These are phyloP conservation scores for Phyllosticta paracitricarpa DNA, from an alignment of 2,329 filamentous ascomycete genomes.

Conservation along the genomic window DNA sequence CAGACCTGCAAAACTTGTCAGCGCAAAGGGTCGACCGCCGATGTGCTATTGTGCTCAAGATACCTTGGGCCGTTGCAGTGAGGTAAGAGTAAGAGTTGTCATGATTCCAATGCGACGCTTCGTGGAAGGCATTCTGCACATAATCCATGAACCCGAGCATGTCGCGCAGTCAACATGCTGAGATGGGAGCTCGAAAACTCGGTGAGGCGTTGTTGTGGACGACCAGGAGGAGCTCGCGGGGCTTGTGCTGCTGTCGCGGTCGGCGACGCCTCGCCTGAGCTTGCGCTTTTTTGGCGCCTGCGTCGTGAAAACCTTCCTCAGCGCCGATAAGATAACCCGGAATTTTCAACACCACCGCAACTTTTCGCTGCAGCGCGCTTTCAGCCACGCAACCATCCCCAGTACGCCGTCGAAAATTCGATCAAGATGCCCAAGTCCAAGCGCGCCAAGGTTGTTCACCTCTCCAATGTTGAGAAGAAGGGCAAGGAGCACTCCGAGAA, in stretches of 20 bases:
- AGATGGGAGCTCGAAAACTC: neutral
- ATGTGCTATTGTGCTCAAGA: slow-evolving; percentile 12
- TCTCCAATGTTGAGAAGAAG: slow-evolving; percentile 89
- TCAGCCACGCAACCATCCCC: slow-evolving; percentile 2
- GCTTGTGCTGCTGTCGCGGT: neutral
- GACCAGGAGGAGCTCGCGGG: neutral
- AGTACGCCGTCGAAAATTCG: slow-evolving; percentile 6
- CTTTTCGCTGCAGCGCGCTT: neutral
- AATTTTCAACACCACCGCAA: slow-evolving; percentile 10
- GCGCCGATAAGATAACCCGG: slow-evolving; percentile 9
- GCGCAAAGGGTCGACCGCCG: neutral
- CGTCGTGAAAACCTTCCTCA: slow-evolving; percentile 9
- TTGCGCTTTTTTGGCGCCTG: slow-evolving; percentile 1
- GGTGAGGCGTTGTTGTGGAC: slow-evolving; percentile 2
- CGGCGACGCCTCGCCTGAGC: slow-evolving; percentile 1
- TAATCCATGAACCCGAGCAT: slow-evolving; percentile 99
- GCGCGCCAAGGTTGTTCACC: slow-evolving; percentile 77
- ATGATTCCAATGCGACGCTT: slow-evolving; percentile 76
- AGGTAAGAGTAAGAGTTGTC: slow-evolving; percentile 87
- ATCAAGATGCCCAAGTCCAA: slow-evolving; percentile 88
- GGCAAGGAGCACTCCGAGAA: slow-evolving; percentile 80
- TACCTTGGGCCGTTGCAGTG: slow-evolving; percentile 74
- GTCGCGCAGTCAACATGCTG: slow-evolving; percentile 7
- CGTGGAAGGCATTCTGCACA: slow-evolving; percentile 82
- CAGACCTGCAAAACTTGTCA: slow-evolving; percentile 47